Conservation (phyloP, 805 yeast genomes). For the Hanseniaspora meyeri region DNA sequence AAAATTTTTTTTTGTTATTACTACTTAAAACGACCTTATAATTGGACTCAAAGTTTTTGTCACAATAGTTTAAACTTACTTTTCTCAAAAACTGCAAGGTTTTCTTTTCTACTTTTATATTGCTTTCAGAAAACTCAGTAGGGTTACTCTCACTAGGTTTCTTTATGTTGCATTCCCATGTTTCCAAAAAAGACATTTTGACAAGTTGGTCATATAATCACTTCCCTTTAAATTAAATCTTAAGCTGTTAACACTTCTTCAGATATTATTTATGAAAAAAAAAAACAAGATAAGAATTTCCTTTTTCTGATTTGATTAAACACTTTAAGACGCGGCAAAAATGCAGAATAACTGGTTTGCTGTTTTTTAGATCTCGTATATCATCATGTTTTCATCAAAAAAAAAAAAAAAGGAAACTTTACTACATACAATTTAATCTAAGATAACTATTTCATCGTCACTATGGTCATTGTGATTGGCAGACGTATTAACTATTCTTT, state of each 20-base stretch:
- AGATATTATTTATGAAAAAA: background rate
- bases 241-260: background rate
- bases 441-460: conserved; percentile 6
- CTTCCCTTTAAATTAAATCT: background rate
- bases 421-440: background rate
- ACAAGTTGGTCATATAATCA: background rate
- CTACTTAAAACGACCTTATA: too few relatives aligned
- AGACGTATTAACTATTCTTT: background rate
- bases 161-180: background rate
- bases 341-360: background rate
- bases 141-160: too few relatives aligned
- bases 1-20: background rate
- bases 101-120: background rate
- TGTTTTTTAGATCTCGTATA: too few relatives aligned
- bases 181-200: background rate
- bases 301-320: background rate
- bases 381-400: too few relatives aligned
- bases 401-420: too few relatives aligned
- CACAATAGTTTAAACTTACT: too few relatives aligned
- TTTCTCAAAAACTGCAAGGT: background rate
- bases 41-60: too few relatives aligned
- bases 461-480: background rate
- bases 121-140: background rate
- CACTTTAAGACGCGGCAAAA: background rate
- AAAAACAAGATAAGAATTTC: too few relatives aligned